Conservation (phyloP, 306 rosid species). For the Acacia melanoxylon region DNA sequence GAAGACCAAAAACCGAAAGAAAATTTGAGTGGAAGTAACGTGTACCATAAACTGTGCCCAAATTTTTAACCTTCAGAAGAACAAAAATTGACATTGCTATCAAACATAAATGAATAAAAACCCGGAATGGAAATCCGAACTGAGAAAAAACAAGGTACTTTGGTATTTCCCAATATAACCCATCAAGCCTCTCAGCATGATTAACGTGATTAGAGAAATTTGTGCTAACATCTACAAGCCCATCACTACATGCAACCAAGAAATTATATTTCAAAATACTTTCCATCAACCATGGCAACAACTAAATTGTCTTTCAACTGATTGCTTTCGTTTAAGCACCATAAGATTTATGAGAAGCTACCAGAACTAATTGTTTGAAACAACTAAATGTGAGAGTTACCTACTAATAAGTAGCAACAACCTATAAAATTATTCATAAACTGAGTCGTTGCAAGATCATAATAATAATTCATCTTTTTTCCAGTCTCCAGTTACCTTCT, state of each 20-base stretch:
- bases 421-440: constrained; percentile 3
- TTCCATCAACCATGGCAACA: background rate
- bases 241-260: background rate
- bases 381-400: background rate
- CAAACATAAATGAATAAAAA: constrained; percentile 20
- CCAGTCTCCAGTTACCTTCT: constrained; percentile 54
- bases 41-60: constrained; percentile 9
- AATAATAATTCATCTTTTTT: background rate
- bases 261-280: background rate
- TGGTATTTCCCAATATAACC: constrained; percentile 14
- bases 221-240: background rate
- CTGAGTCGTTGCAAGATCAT: background rate
- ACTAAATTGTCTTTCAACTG: constrained; percentile 16
- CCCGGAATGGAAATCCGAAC: background rate
- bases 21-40: constrained; percentile 19
- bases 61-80: constrained; percentile 6
- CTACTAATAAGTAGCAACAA: constrained; percentile 1
- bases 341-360: background rate
- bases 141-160: background rate
- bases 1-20: background rate
- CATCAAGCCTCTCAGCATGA: background rate
- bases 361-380: background rate
- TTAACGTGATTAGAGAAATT: background rate
- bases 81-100: background rate
- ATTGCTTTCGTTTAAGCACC: constrained; percentile 16